Base-by-base conservation (phyloP, 2,329 filamentous ascomycete genomes). In the Xylariaceae sp. region DNA sequence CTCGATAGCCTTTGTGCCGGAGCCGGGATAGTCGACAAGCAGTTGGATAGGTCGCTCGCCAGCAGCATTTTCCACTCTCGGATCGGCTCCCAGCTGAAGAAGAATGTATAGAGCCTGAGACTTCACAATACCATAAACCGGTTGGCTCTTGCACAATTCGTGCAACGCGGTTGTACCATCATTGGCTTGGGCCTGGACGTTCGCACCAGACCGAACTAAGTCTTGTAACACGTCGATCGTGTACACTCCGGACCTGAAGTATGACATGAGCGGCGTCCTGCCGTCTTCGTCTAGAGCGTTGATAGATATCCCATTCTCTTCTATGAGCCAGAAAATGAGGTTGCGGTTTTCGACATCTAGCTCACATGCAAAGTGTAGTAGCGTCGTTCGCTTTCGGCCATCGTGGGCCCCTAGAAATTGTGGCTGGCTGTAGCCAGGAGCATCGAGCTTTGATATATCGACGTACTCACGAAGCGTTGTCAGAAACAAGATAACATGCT, bases 321-420 rank as follows among this genome's bases (percentile, higher is more conserved):
- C 18, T 9, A 47, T 9, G 27, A 47, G 39, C 41, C 44, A 47
- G 23, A 32, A 3, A 5, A 45, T 34, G n/a, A 48, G 43, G 21
- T 27, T 46, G n/a, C 43, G 33, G 3, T 19, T 18, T 16, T 43
- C 40, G 0, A 17, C n/a, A 2, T n/a, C n/a, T n/a, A 48, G 30
- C 9, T 23, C 34, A 8, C 43, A 46, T 6, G 31, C 34, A 3
- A 9, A 11, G 13, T 45, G 42, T 6, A 46, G 13, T 5, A 35
- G 36, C 11, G 31, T 44, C 28, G 36, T 35, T 8, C 11, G 17
- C 8, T 6, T 24, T 24, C 7, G 7, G 21, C 11, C 21, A 11
- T 24, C 2, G 1, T 5, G n/a, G n/a, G 12, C 6, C 9, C 31
- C 13, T 9, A 3, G n/a, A 2, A 9, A 2, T 23, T 5, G 6